Evolutionary conservation across 2,329 filamentous ascomycete genomes (phyloP), one percentile per base, ranked within the genome.

Genomic region (Neonectria faginata): DNA sequence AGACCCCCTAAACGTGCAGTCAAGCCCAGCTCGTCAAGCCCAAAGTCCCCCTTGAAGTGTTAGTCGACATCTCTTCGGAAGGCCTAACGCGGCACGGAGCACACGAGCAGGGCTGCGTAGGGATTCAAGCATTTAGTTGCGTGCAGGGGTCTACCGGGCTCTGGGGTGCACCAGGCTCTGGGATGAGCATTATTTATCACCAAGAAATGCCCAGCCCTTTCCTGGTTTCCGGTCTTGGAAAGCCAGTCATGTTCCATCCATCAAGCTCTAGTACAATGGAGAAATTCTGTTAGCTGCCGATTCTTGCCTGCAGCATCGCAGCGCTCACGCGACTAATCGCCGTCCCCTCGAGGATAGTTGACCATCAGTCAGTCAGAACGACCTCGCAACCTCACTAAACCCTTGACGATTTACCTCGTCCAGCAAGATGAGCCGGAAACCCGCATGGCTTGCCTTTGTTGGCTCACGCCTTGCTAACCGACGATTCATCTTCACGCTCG

Each of bases 401-500:
- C 51, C 33, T 55, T 48, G 22, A 63, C 58, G 25, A 20, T 58
- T 7, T 61, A 64, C 60, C 5, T 61, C 66, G 41, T 47, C 62
- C 1, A 33, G 12, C n/a, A 65, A 41, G 22, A 64, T 73, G 33
- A 54, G 52, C 14, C 59, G 65, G 22, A 60, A 61, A 10, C 53
- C 53, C 6, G 25, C 36, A 52, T 63, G 62, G 65, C 47, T 66
- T 18, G 67, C 60, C 5, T 50, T 56, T 29, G n/a, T 67, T 47
- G 65, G 36, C 51, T 73, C 70, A 25, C 75, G 72, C 8, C 66
- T 76, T 25, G 74, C 70, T 27, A 77, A 73, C 62, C 69, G 70
- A 54, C 71, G 73, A 7, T 76, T 78, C 50, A 67, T 77, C 60
- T 80, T 78, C 57, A 68, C 77, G 11, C 63, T 78, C 33, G 71